A percentile compares a stretch with the other conserved stretches of the same genome.
These are phyloP conservation scores for Vararia minispora DNA, from an alignment of 768 basidiomycete genomes.

Conservation along the genomic window DNA sequence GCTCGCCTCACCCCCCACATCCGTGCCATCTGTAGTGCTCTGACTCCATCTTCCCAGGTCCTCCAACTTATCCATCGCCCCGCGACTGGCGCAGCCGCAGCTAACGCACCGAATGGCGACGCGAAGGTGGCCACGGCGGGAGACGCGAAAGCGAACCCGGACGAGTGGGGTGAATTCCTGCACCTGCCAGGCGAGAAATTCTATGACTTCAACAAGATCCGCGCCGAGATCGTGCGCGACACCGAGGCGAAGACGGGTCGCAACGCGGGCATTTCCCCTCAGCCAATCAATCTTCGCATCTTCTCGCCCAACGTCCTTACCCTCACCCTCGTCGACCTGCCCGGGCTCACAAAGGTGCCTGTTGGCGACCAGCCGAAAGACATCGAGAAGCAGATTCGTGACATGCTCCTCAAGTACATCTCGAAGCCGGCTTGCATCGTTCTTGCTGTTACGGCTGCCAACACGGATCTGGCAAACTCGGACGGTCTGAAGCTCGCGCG, in stretches of 20 bases:
- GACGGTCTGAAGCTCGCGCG: constrained; percentile 94
- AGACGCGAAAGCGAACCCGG: constrained; percentile 74
- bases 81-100: constrained; percentile 33
- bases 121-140: constrained; percentile 37
- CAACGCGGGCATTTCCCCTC: constrained; percentile 96
- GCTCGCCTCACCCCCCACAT: too few relatives aligned
- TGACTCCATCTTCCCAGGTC: constrained; percentile 41
- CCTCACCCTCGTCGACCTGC: constrained; percentile 93
- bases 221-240: constrained; percentile 92
- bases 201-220: constrained; percentile 94
- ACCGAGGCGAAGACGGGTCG: constrained; percentile 98
- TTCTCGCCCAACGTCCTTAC: constrained; percentile 97
- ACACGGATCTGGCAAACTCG: constrained; percentile 96
- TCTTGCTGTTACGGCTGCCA: constrained; percentile 92
- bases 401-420: constrained; percentile 95
- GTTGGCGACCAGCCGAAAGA: constrained; percentile 95
- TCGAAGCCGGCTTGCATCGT: constrained; percentile 93
- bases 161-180: constrained; percentile 99
- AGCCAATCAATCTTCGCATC: constrained; percentile 95
- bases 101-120: constrained; percentile 33
- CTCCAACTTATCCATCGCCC: constrained; percentile 91
- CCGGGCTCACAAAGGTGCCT: constrained; percentile 90
- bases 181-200: constrained; percentile 96
- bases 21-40: too few relatives aligned
- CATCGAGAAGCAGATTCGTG: constrained; percentile 94